These are phyloP conservation scores for Lipomyces sp. DNA, from an alignment of 805 yeast genomes.

Conservation along the genomic window DNA sequence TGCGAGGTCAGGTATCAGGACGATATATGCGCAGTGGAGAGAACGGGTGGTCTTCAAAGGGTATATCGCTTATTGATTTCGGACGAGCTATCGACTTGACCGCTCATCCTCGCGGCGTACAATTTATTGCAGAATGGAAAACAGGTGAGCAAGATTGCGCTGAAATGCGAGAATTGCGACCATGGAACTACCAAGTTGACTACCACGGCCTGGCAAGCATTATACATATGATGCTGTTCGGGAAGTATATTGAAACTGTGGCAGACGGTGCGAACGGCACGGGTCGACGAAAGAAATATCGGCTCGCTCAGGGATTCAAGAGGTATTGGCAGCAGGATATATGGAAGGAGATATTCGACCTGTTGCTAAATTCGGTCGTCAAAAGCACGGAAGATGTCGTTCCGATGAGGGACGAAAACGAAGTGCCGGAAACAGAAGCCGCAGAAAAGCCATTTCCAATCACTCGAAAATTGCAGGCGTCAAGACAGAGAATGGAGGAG, in stretches of 20 bases:
- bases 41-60: constrained; percentile 51
- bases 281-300: constrained; percentile 32
- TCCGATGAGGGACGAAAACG: constrained; percentile 6
- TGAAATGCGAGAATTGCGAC: constrained; percentile 55
- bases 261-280: constrained; percentile 27
- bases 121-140: constrained; percentile 59
- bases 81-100: constrained; percentile 74
- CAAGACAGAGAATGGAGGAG: constrained; percentile 43
- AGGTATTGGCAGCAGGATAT: constrained; percentile 71
- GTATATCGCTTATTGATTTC: constrained; percentile 70
- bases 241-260: constrained; percentile 53
- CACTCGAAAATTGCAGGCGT: constrained; percentile 38
- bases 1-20: not conserved
- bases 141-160: constrained; percentile 69
- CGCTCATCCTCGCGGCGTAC: constrained; percentile 46
- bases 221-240: constrained; percentile 70
- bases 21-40: constrained; percentile 40
- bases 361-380: constrained; percentile 57
- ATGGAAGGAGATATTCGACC: constrained; percentile 66
- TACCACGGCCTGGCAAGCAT: constrained; percentile 78
- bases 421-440: constrained; percentile 11
- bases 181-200: constrained; percentile 81
- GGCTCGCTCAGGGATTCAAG: constrained; percentile 51
- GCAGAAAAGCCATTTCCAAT: constrained; percentile 42
- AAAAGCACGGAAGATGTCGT: constrained; percentile 7